Conservation (phyloP, 2,329 filamentous ascomycete species). For the Aspergillus sp. region DNA sequence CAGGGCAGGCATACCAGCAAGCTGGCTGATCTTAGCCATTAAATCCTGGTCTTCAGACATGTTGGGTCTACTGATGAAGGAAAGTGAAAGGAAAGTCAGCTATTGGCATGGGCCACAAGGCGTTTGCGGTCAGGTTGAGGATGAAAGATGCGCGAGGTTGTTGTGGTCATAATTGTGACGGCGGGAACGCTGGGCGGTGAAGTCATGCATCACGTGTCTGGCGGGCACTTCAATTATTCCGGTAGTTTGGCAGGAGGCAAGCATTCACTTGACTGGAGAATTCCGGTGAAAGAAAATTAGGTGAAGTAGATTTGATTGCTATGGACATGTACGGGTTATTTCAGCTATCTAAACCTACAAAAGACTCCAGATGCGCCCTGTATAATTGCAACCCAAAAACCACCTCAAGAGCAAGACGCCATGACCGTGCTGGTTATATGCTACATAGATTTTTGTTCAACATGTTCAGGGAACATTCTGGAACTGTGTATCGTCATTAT, state of each 20-base stretch:
- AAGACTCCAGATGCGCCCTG: slow-evolving; percentile 12
- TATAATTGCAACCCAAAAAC: slow-evolving; percentile 10
- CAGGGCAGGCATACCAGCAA: slow-evolving; percentile 49
- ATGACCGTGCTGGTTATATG: slow-evolving; percentile 22
- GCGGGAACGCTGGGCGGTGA: background rate
- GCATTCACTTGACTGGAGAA: background rate
- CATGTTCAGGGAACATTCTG: slow-evolving; percentile 63
- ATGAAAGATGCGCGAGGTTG: background rate
- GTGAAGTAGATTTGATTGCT: background rate
- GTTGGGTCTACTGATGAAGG: slow-evolving; percentile 19
- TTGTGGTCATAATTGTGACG: background rate
- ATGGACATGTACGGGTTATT: background rate
- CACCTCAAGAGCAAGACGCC: slow-evolving; percentile 19
- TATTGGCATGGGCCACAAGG: background rate
- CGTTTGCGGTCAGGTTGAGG: background rate
- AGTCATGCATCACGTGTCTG: background rate
- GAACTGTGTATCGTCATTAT: slow-evolving; percentile 70
- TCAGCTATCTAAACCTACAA: slow-evolving; percentile 6
- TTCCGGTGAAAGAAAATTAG: background rate
- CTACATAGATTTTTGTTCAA: slow-evolving; percentile 20
- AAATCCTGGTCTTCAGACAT: slow-evolving; percentile 58
- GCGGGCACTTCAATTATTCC: no score
- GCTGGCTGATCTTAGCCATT: slow-evolving; percentile 55
- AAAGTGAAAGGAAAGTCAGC: background rate
- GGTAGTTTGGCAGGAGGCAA: no score